phyloP scores from a whole-genome alignment of 78 protist genomes.

The Tieghemostelium lacteum region DNA sequence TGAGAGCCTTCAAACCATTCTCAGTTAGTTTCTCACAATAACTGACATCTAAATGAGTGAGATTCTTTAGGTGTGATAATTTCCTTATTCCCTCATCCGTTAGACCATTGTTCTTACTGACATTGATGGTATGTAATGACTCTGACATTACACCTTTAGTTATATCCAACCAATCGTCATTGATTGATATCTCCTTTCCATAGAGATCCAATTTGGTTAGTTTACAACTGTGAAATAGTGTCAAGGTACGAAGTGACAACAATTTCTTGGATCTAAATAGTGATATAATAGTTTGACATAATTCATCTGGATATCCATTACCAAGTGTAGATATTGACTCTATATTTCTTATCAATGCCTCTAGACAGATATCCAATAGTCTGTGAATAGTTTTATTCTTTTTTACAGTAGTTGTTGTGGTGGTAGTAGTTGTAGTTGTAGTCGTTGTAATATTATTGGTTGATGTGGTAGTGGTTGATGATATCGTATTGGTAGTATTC shows the following conservation, averaged over 20 bases:
- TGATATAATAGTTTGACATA: conserved; percentile 39
- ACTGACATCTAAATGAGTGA: conserved; percentile 29
- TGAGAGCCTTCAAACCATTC: conserved; percentile 9
- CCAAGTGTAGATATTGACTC: conserved; percentile 30
- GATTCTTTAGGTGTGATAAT: background rate
- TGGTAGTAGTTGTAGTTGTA: conserved; percentile 4
- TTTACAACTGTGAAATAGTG: conserved; percentile 44
- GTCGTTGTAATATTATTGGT: background rate
- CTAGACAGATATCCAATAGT: conserved; percentile 47
- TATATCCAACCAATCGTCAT: conserved; percentile 60
- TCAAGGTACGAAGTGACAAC: conserved; percentile 12
- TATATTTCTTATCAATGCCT: conserved; percentile 35
- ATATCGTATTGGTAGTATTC: background rate
- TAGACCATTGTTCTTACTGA: conserved; percentile 13
- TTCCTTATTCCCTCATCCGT: conserved; percentile 52
- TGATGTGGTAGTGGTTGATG: background rate
- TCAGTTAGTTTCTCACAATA: conserved; percentile 26
- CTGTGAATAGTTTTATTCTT: conserved; percentile 26
- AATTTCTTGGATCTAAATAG: conserved; percentile 34
- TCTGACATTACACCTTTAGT: conserved; percentile 41
- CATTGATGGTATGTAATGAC: conserved; percentile 11
- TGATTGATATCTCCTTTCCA: conserved; percentile 29
- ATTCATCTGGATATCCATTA: conserved; percentile 51
- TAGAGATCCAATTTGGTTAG: conserved; percentile 27
- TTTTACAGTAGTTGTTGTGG: background rate